Base-by-base conservation (phyloP, 1,284 basidiomycete species). In the Rhodotorula sp. region DNA sequence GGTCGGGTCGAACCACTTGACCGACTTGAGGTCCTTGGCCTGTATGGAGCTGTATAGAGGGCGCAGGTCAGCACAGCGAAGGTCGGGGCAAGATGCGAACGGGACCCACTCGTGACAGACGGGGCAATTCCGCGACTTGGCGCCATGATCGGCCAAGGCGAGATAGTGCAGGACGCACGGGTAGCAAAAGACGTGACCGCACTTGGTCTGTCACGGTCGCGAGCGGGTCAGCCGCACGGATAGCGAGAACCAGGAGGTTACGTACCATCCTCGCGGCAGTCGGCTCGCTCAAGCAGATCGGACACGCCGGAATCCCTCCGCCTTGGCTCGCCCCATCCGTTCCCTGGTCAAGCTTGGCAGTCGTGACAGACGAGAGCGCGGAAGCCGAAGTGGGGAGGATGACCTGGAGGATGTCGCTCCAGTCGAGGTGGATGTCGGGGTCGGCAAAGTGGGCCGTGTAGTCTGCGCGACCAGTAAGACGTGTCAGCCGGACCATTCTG, bases 401-500 rank as follows among this genome's bases (percentile, higher is more conserved):
- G 70, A 99, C 88, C 81, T 98, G 95, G 13, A 96, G 84, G 74
- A 99, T 91, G 81, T 98, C 92, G n/a, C 90, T 86, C 92, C 92
- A 96, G 83, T 94, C 90, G 80, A 96, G 90, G 81, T 76, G 75
- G 22, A 77, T 73, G 62, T 78, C 77, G 36, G 75, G 92, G 81
- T 96, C 94, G 59, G 91, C 92, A 79, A 96, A 93, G 81, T 96
- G 92, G 4, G 92, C 92, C 19, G 92, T 94, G 79, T 95, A 96
- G 77, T 93, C 91, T 52, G 91, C 91, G 39, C 39, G 39, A 13
- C 11, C 4, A 10, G 39, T 44, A 2, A 24, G 27, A 8, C 46
- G 19, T 36, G n/a, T 32, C 36, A 34, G 44, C 34, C 24, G n/a
- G 30, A 19, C 17, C 9, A 17, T 39, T 13, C 20, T 34, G 49